Base-by-base conservation (phyloP, 2,329 filamentous ascomycete species). In the Parastagonospora nodorum region DNA sequence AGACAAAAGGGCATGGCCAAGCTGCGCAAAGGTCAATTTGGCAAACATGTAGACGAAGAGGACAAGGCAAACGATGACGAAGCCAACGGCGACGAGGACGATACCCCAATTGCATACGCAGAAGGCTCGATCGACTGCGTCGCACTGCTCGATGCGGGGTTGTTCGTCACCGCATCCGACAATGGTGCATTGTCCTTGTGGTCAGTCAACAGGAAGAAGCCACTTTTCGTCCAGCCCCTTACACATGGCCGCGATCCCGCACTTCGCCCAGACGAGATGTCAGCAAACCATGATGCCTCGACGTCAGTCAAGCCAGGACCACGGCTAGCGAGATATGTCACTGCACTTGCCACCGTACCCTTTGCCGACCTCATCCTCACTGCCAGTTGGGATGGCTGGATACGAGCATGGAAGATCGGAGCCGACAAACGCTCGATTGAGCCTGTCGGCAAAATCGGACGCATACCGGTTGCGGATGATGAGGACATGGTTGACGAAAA, bases 141-240 rank as follows among this genome's bases (percentile, higher is more conserved):
- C 24, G 89, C 92, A 51, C 91, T 96, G 79, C 84, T 99, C 67
- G 94, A 89, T 75, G 92, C 88, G 66, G 88, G 88, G 68, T 88
- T 87, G 16, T 99, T 97, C 69, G 87, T 99, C 54, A 99, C 94
- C 0, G 94, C 93, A 16, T 90, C 89, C 51, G 93, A 99, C 75
- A 96, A 94, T 63, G 94, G 94, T 45, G 84, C 88, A 5, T 80
- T 99, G 44, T 88, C 87, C 1, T 82, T 97, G 10, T 97, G 93
- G 93, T 91, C 87, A 53, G 81, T 92, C 16, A 84, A 92, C 70
- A 96, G 96, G 79, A 99, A 99, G 82, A 97, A 97, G 75, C 88
- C 94, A 0, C 80, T 99, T 8, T 89, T 87, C 74, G 89, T 90
- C 2, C 77, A 94, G 38, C 83, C 88, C 2, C 80, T 90, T 28